These are phyloP conservation scores for Platismatia glauca DNA, from an alignment of 495 filamentous ascomycete species.

Conservation along the genomic window DNA sequence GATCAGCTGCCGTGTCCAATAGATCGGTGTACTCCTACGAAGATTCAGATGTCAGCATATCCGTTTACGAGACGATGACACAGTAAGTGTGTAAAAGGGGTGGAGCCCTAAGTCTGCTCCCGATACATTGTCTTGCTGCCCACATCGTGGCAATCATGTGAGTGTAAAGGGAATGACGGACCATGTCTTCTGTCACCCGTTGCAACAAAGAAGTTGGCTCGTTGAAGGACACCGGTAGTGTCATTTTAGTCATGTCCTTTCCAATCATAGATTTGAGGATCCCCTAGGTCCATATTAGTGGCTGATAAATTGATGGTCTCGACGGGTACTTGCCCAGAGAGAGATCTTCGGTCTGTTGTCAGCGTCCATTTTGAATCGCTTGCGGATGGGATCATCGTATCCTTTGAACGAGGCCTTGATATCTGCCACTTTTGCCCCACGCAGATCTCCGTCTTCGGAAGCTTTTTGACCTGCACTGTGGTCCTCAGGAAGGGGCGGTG, in stretches of 20 bases:
- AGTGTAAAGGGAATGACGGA: not conserved
- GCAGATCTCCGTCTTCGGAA: slow-evolving; percentile 37
- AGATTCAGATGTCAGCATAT: not conserved
- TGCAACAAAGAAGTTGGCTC: slow-evolving; percentile 96
- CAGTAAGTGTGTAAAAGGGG: not conserved
- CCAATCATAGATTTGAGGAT: slow-evolving; percentile 99
- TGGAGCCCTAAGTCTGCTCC: not conserved
- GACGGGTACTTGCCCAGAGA: slow-evolving; percentile 65
- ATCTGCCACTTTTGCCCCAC: slow-evolving; percentile 43
- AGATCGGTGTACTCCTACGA: slow-evolving; percentile 76
- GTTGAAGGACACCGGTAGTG: slow-evolving; percentile 94
- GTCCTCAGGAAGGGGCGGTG: slow-evolving; percentile 34
- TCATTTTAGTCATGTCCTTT: slow-evolving; percentile 99
- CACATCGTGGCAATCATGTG: not conserved
- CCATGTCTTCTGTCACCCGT: slow-evolving; percentile 88
- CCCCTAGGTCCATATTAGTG: slow-evolving; percentile 48
- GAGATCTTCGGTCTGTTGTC: slow-evolving; percentile 91
- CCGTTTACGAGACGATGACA: not conserved
- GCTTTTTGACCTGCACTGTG: slow-evolving; percentile 27
- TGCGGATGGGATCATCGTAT: slow-evolving; percentile 78
- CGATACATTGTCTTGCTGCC: not conserved
- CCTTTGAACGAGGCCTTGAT: slow-evolving; percentile 74
- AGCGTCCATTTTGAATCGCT: slow-evolving; percentile 75
- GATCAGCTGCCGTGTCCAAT: slow-evolving; percentile 79
- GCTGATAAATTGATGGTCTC: slow-evolving; percentile 1